phyloP scores from a whole-genome alignment of 2,329 filamentous ascomycete genomes.

The Penicillium freii region DNA sequence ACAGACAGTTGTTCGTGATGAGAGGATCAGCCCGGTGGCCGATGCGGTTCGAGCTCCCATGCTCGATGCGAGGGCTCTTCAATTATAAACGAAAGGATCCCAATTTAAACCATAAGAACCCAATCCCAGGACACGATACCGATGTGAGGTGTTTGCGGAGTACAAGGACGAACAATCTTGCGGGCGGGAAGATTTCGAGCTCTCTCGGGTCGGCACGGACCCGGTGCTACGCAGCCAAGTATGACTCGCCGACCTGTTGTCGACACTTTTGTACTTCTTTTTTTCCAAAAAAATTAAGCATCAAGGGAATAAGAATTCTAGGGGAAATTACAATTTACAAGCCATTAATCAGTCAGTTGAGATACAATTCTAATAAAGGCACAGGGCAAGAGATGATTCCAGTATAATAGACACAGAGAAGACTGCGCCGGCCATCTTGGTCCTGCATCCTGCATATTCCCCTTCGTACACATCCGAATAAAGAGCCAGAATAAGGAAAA shows the following conservation, averaged over 20 bases:
- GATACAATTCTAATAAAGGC: neutral
- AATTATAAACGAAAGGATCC: neutral
- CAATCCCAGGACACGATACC: neutral
- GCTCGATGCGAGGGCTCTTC: conserved; percentile 22
- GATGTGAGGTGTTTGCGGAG: conserved; percentile 9
- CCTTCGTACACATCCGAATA: conserved; percentile 29
- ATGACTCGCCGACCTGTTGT: neutral
- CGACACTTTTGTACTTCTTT: neutral
- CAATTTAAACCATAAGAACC: conserved; percentile 12
- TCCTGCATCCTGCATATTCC: conserved; percentile 28
- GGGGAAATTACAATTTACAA: neutral
- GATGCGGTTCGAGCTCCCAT: conserved; percentile 42
- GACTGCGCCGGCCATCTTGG: conserved; percentile 27
- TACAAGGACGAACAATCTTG: conserved; percentile 16
- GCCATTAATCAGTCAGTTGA: neutral
- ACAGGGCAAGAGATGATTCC: conserved; percentile 22
- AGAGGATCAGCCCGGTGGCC: conserved; percentile 38
- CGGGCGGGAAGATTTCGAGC: conserved; percentile 28
- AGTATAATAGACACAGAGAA: conserved; percentile 29
- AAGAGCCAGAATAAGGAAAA: conserved; percentile 17
- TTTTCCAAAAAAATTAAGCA: neutral
- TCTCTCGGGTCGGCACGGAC: conserved; percentile 29
- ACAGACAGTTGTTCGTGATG: conserved; percentile 38
- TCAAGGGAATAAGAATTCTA: neutral
- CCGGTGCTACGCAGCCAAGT: conserved; percentile 11